Evolutionary conservation across 345 rosid genomes (phyloP), one percentile per base, ranked within the genome.

Genomic region (Populus alba): DNA sequence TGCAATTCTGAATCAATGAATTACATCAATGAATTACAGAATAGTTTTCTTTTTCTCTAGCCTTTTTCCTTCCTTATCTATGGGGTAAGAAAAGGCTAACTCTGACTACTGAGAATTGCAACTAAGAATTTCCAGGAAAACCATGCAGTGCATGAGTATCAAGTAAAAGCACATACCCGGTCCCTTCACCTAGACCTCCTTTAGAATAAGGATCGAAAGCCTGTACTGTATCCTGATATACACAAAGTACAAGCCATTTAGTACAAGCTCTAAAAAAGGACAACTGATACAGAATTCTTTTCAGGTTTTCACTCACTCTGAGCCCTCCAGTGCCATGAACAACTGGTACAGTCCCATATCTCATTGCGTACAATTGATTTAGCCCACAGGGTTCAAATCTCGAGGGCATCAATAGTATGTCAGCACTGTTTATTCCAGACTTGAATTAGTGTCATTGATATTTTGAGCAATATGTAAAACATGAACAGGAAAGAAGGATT

Each of bases 261-360:
- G 57, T 11, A 29, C 79, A 80, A 20, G 37, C 23, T 49, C 1
- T 13, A n/a, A 72, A 2, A 35, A 71, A 77, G 39, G 43, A 37
- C 15, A 78, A 55, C 7, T 13, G 47, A 27, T 35, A 5, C 31
- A 23, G 45, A 39, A 29, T 31, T 57, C 11, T 15, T 43, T 35
- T 75, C 45, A 73, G 51, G 66, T 35, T 76, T 27, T 29, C 73
- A 91, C 97, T 88, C 80, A 92, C 98, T 78, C 92, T 85, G 67
- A 95, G 98, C 82, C 99, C 99, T 80, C 98, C 99, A 0, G 98
- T 95, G 83, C 87, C 90, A 80, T 93, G 99, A 68, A 95, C 99
- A 10, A 95, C 97, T 4, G 98, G 99, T 31, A 93, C 76, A 25
- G 99, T 90, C 77, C 91, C 98, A n/a, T 95, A 95, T 93, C 92